Conservation (phyloP, 805 yeast species). For the Lipomyces mesembrius region DNA sequence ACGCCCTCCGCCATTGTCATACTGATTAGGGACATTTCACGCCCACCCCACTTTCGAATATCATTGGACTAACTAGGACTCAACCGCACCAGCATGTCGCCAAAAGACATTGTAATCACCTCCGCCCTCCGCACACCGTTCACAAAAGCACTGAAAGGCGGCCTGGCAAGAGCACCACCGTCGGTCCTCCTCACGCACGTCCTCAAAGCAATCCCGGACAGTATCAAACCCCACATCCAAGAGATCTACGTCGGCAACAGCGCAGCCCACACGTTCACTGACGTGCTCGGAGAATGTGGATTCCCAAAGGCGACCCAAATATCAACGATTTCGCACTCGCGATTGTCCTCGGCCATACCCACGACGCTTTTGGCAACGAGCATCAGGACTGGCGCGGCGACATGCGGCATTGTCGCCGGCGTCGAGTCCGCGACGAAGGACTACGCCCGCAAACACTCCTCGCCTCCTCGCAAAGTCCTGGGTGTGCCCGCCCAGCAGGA, state of each 20-base stretch:
- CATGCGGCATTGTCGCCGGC: conserved; percentile 50
- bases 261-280: background rate
- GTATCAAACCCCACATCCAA: conserved; percentile 41
- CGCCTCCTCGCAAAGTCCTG: conserved; percentile 51
- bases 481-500: conserved; percentile 64
- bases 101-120: conserved; percentile 47
- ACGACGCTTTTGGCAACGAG: conserved; percentile 46
- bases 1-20: too few relatives aligned
- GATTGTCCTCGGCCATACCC: conserved; percentile 51
- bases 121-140: conserved; percentile 49
- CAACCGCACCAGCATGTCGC: background rate
- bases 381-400: conserved; percentile 45
- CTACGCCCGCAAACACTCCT: conserved; percentile 39
- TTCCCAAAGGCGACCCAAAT: conserved; percentile 51
- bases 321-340: conserved; percentile 49
- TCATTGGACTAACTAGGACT: too few relatives aligned
- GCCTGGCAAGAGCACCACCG: conserved; percentile 47
- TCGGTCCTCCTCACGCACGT: conserved; percentile 47
- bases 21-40: too few relatives aligned
- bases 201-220: conserved; percentile 43
- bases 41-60: too few relatives aligned
- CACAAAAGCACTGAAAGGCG: conserved; percentile 49
- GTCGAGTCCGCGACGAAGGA: conserved; percentile 53
- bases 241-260: conserved; percentile 49
- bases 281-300: conserved; percentile 48